Evolutionary conservation across 2,329 filamentous ascomycete genomes (phyloP), one percentile per base, ranked within the genome.

Genomic region (Xylaria sp.): DNA sequence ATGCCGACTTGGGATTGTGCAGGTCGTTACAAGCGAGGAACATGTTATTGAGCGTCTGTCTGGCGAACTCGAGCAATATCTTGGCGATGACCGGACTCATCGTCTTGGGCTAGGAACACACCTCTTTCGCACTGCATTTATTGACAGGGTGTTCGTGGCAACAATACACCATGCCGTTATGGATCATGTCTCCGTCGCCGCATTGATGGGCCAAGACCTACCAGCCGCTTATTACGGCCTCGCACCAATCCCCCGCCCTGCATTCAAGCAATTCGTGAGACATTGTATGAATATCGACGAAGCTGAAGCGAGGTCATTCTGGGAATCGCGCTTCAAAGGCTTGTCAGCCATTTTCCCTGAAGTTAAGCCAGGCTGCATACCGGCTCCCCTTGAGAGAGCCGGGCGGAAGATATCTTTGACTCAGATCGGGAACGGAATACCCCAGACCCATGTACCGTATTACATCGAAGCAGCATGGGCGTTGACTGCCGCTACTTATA

Each of bases 391-490:
- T 34, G 28, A 56, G 18, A 62, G 36, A 53, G 34, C 43, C 23
- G 45, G 45, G 41, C 28, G 32, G n/a, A 60, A 62, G 12, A 65
- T 68, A 48, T 25, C 13, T 32, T 20, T 64, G 23, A 58, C 43
- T 5, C 45, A 12, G 8, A 28, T 56, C n/a, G 50, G 52, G 1
- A 32, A 59, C 7, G 15, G n/a, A 28, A 58, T 68, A 25, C 50
- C 57, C 23, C 50, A 20, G 23, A 43, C 23, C 5, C 68, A 61
- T 20, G 13, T 70, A 8, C 63, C 70, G 2, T 69, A 60, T 3
- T 72, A 62, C 30, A 58, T 67, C 6, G 68, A 72, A 30, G 48
- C 56, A 18, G 70, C 70, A 15, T 72, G 70, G 70, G 70, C 63
- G 32, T 34, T 72, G 46, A 72, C 70, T 18, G 45, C 46, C 20